phyloP scores from a whole-genome alignment of 1,139 yeast species.

The Geotrichum fermentans region DNA sequence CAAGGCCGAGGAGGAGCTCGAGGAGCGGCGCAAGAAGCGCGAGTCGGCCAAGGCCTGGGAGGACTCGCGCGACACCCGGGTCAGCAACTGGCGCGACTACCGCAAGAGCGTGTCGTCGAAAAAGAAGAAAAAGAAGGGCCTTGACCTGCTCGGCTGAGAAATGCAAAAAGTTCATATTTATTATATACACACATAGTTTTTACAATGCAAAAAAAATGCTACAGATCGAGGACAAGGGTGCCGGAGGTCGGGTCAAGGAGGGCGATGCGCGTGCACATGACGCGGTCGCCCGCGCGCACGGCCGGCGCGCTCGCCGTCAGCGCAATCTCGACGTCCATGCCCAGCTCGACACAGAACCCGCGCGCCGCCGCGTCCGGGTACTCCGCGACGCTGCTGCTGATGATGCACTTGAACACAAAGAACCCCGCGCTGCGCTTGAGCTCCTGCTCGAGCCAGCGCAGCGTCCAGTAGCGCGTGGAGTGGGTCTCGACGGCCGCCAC shows the following conservation, averaged over 20 bases:
- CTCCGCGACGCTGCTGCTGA: slow-evolving; percentile 23
- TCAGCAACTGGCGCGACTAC: slow-evolving; percentile 57
- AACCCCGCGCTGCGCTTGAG: slow-evolving; percentile 22
- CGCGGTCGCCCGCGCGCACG: slow-evolving; percentile 31
- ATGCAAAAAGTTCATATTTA: not conserved
- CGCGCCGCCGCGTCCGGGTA: slow-evolving; percentile 26
- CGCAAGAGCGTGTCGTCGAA: slow-evolving; percentile 38
- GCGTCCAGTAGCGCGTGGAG: slow-evolving; percentile 23
- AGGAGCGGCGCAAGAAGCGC: slow-evolving; percentile 41
- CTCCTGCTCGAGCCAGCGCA: slow-evolving; percentile 26
- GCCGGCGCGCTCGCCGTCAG: slow-evolving; percentile 2
- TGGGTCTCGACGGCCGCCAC: slow-evolving; percentile 2
- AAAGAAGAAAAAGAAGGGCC: slow-evolving; percentile 40
- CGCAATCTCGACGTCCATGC: slow-evolving; percentile 27
- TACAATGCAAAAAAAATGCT: slow-evolving; percentile 9
- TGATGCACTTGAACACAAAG: slow-evolving; percentile 29
- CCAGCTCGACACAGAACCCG: slow-evolving; percentile 32
- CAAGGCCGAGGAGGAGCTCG: slow-evolving; percentile 38
- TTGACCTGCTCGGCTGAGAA: slow-evolving; percentile 40
- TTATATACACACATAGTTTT: not conserved
- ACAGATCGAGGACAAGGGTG: slow-evolving; percentile 31
- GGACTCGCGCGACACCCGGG: slow-evolving; percentile 54
- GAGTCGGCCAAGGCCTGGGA: slow-evolving; percentile 56
- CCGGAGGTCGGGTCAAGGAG: slow-evolving; percentile 34
- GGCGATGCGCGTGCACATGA: slow-evolving; percentile 35